Evolutionary conservation across 163 green algal species (phyloP), one percentile per base, ranked within the genome.

Genomic region (Scenedesmus sp.): DNA sequence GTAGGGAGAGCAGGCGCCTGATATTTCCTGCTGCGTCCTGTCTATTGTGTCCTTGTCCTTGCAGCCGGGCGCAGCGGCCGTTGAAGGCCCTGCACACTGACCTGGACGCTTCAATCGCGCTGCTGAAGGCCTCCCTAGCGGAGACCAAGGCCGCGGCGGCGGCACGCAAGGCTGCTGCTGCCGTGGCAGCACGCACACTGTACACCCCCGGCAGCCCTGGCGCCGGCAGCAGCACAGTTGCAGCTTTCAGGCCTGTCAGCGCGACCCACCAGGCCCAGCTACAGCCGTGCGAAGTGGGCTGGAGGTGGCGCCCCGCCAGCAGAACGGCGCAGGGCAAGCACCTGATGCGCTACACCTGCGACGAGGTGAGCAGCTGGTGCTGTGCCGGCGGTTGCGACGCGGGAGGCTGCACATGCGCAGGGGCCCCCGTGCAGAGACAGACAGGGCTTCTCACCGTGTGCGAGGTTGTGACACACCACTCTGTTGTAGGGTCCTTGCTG

Each of bases 341-440:
- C 82, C 65, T 89, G 65, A 78, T 92, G 88, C 65, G 81, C 46
- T 92, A 89, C 65, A 86, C 15, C 10, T 53, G 33, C 33, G 88
- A 92, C 18, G 88, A 92, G 88, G 88, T 92, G 49, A 51, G 85
- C 33, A 43, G 13, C 44, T 51, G 22, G 1, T 53, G 73, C 73
- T 83, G 37, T 51, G n/a, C 30, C 18, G 24, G 35, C 4, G 65
- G 4, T 16, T 76, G 65, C 1, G 4, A 1, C 30, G 26, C 30
- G 7, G 4, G 30, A 15, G 37, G 30, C 9, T 76, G 65, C 30
- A 76, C 65, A 76, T 76, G 30, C 7, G 22, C 59, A 33, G 3
- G 22, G 9, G 65, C 10, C n/a, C 2, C 5, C 35, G 33, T 51
- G 35, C 4, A 44, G n/a, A 51, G 73, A 15, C 33, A 42, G 33